phyloP scores from a whole-genome alignment of 2,329 filamentous ascomycete species.

The Venturia carpophila region DNA sequence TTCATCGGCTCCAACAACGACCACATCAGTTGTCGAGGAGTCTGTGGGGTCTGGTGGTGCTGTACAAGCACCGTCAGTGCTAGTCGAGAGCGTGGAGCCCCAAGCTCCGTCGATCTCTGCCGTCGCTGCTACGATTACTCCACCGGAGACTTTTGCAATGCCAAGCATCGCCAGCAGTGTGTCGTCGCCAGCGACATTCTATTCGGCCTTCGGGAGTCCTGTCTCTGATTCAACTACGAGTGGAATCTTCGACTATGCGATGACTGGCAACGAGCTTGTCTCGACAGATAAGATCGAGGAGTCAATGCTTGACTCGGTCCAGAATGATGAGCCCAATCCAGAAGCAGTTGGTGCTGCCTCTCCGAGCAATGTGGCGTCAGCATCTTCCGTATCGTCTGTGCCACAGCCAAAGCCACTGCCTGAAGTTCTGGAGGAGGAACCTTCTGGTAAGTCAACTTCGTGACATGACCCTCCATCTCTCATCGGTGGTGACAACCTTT shows the following conservation, averaged over 20 bases:
- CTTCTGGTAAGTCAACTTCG: background rate
- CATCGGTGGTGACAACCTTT: background rate
- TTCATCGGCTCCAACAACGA: background rate
- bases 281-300: background rate
- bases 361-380: background rate
- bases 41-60: background rate
- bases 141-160: background rate
- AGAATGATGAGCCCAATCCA: background rate
- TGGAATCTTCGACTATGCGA: slow-evolving; percentile 2
- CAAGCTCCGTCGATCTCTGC: background rate
- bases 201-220: slow-evolving; percentile 2
- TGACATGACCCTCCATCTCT: background rate
- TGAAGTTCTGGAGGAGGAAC: background rate
- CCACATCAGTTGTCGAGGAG: background rate
- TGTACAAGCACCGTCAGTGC: background rate
- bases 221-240: slow-evolving; percentile 8
- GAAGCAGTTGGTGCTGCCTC: background rate
- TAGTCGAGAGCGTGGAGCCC: background rate
- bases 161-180: background rate
- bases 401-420: background rate
- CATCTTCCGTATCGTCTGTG: background rate
- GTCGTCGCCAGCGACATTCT: background rate
- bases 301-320: background rate
- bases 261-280: background rate
- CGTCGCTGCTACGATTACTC: background rate